Base-by-base conservation (phyloP, 2,329 filamentous ascomycete species). In the Dendrostoma leiphaemia region DNA sequence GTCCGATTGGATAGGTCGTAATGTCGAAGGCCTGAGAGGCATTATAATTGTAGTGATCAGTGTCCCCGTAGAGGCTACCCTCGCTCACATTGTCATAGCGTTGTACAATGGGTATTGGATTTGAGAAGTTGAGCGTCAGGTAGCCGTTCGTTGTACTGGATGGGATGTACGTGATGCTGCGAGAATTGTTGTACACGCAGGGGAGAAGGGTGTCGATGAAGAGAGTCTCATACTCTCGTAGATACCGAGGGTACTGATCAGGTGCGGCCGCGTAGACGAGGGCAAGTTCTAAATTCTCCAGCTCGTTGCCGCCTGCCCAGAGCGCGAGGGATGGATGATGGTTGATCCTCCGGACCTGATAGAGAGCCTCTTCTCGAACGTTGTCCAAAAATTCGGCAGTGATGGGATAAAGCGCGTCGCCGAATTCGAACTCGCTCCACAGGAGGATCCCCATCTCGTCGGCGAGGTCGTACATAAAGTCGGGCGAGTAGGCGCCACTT, bases 351-450 rank as follows among this genome's bases (percentile, higher is more conserved):
- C 83, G 74, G 7, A 85, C 81, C 48, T 86, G 79, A 56, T 85
- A 85, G 4, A 75, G 69, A 4, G 81, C 80, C 61, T 86, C 83
- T 15, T 75, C 70, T 12, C 74, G 69, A 9, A 79, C 74, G 52
- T 83, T 84, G 4, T 79, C 77, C 1, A 85, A 64, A 60, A 84
- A 86, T 0, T 71, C 72, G 1, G 71, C 59, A 47, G 80, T 66
- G 1, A 80, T 75, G 0, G 83, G 83, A 61, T 86, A 86, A 3
- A 85, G 66, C 1, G 81, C 75, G 63, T 84, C 82, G 10, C 80
- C 78, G 62, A 84, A 86, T 61, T 86, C 74, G 57, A 86, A 85
- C 56, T 86, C 83, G 46, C 76, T 82, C 83, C 83, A 86, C 0
- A 86, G 70, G 6, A 86, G 67, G 5, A 86, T 73, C 2, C 83